phyloP scores from a whole-genome alignment of 495 filamentous ascomycete species.

The Aspergillus baeticus region DNA sequence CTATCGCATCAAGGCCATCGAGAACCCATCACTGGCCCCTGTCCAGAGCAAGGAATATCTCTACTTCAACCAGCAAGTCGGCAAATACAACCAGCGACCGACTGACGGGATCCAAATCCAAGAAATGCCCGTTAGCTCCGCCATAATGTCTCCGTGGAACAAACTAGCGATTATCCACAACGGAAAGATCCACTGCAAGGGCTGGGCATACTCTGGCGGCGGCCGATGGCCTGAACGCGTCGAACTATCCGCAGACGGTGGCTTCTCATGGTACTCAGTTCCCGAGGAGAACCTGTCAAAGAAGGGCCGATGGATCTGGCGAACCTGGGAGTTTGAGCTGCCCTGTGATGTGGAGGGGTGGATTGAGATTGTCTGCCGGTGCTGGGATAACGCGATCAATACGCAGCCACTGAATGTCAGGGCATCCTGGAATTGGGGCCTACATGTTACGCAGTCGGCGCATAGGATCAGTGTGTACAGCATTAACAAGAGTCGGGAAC shows the following conservation, averaged over 20 bases:
- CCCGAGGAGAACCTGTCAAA: slow-evolving; percentile 31
- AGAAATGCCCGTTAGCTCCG: slow-evolving; percentile 50
- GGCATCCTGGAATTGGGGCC: slow-evolving; percentile 55
- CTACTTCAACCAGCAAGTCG: slow-evolving; percentile 42
- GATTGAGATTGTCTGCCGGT: slow-evolving; percentile 42
- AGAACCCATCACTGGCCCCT: slow-evolving; percentile 39
- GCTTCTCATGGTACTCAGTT: slow-evolving; percentile 40
- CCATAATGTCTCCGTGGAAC: slow-evolving; percentile 38
- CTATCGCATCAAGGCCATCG: slow-evolving; percentile 33
- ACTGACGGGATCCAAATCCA: slow-evolving; percentile 43
- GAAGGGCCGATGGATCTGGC: slow-evolving; percentile 38
- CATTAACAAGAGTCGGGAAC: slow-evolving; percentile 51
- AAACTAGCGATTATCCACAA: slow-evolving; percentile 32
- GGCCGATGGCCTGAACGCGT: slow-evolving; percentile 46
- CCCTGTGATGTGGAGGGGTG: slow-evolving; percentile 44
- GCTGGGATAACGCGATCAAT: slow-evolving; percentile 44
- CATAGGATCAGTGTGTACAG: slow-evolving; percentile 65
- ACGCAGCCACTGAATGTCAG: slow-evolving; percentile 41
- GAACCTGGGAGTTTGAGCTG: slow-evolving; percentile 39
- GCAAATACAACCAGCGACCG: slow-evolving; percentile 33
- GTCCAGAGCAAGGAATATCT: slow-evolving; percentile 49
- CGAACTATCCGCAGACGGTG: slow-evolving; percentile 42
- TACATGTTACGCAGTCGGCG: slow-evolving; percentile 65
- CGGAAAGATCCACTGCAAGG: slow-evolving; percentile 39
- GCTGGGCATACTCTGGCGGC: slow-evolving; percentile 48